Base-by-base conservation (phyloP, 1,284 basidiomycete genomes). In the Ustilago esculenta region DNA sequence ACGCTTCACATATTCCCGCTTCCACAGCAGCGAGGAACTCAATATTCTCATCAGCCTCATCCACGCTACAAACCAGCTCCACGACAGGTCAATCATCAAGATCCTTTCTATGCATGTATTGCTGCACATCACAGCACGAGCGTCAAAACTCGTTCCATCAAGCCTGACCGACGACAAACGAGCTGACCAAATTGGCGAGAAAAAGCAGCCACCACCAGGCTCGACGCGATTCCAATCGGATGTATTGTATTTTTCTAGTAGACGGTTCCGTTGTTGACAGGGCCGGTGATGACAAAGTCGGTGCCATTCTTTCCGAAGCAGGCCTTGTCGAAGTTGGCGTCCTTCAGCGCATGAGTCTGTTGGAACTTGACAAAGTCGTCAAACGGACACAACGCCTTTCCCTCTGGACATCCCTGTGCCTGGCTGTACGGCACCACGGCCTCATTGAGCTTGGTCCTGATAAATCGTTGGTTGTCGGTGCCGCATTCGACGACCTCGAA, bases 381-480 rank as follows among this genome's bases (percentile, higher is more conserved):
- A 6, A 94, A 84, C 0, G 90, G 85, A 73, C 93, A 97, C 81
- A 94, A 86, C 11, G 93, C 92, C 58, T 94, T 88, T 39, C 86
- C 84, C 73, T 89, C 83, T 9, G 83, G 64, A 71, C 87, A 81
- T 0, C 87, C 87, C 27, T 89, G 87, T 72, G 92, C 94, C 30
- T 89, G 87, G 2, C 89, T 89, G 34, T 95, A 85, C 1, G 94
- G 92, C 1, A 88, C 86, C 1, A 94, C 90, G 4, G 90, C 93
- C 78, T 96, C 94, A 83, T 95, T 95, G 81, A 92, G 87, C 76
- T 91, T 87, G 50, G 90, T 84, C 5, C 91, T 88, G 66, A 93
- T 88, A 73, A 92, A 90, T 1, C 80, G 84, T 24, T 85, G 86
- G 1, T 37, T 17, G 5, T 55, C 43, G 7, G 27, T 49, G 6